Percentiles rank a stretch among this genome's conserved stretches.
Evolutionary conservation across 2,329 filamentous ascomycete species (phyloP).

Genomic region (Colletotrichum salicis): DNA sequence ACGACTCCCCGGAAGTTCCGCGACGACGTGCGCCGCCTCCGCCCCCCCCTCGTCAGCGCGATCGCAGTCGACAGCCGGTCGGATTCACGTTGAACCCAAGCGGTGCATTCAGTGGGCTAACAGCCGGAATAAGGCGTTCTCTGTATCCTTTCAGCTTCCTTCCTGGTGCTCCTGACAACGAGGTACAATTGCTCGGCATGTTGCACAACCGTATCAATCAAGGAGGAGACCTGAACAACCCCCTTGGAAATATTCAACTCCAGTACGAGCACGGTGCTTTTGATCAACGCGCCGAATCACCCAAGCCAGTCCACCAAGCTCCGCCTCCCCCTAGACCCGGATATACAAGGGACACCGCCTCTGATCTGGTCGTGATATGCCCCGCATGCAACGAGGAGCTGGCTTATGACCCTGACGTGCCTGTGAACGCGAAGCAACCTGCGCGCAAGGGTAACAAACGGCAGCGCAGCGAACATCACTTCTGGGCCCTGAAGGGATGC

Average conservation of each 20-base stretch:
- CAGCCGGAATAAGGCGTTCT: constrained; percentile 16
- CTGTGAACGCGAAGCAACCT: constrained; percentile 42
- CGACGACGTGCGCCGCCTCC: constrained; percentile 15
- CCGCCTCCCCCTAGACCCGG: constrained; percentile 76
- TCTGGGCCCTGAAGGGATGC: constrained; percentile 91
- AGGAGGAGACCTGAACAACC: constrained; percentile 29
- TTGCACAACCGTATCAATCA: constrained; percentile 27
- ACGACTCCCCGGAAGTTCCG: constrained; percentile 51
- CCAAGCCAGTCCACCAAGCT: constrained; percentile 66
- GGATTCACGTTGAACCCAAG: constrained; percentile 10
- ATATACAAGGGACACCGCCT: constrained; percentile 80
- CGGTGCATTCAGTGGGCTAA: constrained; percentile 27
- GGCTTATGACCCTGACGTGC: constrained; percentile 71
- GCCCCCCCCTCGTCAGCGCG: constrained; percentile 37
- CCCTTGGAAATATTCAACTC: constrained; percentile 34
- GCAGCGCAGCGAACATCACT: constrained; percentile 77
- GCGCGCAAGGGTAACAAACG: constrained; percentile 55
- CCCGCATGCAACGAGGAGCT: constrained; percentile 89
- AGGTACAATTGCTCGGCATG: constrained; percentile 29
- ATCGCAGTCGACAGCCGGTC: constrained; percentile 1
- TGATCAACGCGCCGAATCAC: constrained; percentile 45
- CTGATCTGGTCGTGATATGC: constrained; percentile 81
- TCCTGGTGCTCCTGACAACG: constrained; percentile 22
- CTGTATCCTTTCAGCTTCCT: constrained; percentile 28
- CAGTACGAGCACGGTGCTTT: constrained; percentile 43